Conservation (phyloP, 768 basidiomycete genomes). For the Pleurotus cornucopiae region DNA sequence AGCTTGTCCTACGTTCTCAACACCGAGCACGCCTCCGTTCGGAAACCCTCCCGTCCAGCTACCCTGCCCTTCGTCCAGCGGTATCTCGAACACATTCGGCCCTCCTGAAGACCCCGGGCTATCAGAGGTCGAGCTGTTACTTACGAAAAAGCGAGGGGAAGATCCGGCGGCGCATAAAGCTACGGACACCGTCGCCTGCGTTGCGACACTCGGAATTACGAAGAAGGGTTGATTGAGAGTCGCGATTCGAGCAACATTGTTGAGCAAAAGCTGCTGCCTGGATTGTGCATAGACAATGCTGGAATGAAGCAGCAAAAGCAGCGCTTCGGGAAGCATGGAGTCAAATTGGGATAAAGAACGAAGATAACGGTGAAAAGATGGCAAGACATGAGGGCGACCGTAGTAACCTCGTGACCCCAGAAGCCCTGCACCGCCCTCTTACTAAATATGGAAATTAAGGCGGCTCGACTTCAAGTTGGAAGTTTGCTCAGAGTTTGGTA, state of each 20-base stretch:
- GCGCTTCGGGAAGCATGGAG: conserved; percentile 30
- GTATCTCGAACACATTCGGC: conserved; percentile 43
- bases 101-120: conserved; percentile 33
- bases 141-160: conserved; percentile 54
- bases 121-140: conserved; percentile 37
- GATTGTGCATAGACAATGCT: conserved; percentile 27
- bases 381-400: no score
- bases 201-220: conserved; percentile 30
- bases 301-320: conserved; percentile 29
- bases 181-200: conserved; percentile 39
- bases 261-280: conserved; percentile 27
- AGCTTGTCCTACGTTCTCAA: conserved; percentile 33
- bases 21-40: conserved; percentile 48
- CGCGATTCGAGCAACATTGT: conserved; percentile 24
- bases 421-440: no score
- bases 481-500: no score
- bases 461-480: no score
- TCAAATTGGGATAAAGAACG: neutral
- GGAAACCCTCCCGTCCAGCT: conserved; percentile 43
- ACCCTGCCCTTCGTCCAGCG: conserved; percentile 43
- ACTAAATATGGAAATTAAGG: no score
- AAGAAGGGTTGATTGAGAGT: conserved; percentile 33
- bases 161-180: conserved; percentile 40
- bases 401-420: no score
- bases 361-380: neutral